phyloP scores from a whole-genome alignment of 2,329 filamentous ascomycete species.

The Nigrospora sphaerica region DNA sequence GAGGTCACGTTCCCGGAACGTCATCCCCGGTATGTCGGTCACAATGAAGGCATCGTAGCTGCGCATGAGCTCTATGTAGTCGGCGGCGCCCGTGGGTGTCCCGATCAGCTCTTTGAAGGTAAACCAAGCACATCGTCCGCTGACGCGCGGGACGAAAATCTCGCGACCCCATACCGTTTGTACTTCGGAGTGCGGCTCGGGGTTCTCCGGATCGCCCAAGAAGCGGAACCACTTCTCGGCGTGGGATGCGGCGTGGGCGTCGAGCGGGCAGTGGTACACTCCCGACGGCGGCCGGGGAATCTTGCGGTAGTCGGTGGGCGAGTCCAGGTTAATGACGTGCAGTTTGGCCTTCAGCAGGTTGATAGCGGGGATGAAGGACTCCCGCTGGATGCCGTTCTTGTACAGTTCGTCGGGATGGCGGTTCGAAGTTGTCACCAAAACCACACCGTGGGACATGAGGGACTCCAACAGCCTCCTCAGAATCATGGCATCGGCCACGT shows the following conservation, averaged over 20 bases:
- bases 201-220: conserved; percentile 75
- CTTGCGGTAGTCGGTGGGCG: conserved; percentile 93
- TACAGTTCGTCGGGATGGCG: conserved; percentile 95
- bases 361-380: conserved; percentile 93
- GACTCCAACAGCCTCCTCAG: conserved; percentile 77
- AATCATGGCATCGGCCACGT: conserved; percentile 98
- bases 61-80: conserved; percentile 87
- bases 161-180: conserved; percentile 91
- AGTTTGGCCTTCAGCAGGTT: conserved; percentile 79
- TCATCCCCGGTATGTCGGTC: conserved; percentile 90
- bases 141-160: conserved; percentile 80
- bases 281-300: conserved; percentile 88
- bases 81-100: conserved; percentile 80
- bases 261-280: conserved; percentile 88
- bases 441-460: conserved; percentile 94
- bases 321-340: conserved; percentile 89
- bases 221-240: conserved; percentile 95
- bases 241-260: conserved; percentile 68
- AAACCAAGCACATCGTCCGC: conserved; percentile 83
- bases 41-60: conserved; percentile 90
- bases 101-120: conserved; percentile 90
- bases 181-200: conserved; percentile 65
- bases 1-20: conserved; percentile 74
- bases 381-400: conserved; percentile 94
- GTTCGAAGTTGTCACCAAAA: conserved; percentile 93